phyloP scores from a whole-genome alignment of 768 basidiomycete genomes.

The Lyophyllum shimeji region DNA sequence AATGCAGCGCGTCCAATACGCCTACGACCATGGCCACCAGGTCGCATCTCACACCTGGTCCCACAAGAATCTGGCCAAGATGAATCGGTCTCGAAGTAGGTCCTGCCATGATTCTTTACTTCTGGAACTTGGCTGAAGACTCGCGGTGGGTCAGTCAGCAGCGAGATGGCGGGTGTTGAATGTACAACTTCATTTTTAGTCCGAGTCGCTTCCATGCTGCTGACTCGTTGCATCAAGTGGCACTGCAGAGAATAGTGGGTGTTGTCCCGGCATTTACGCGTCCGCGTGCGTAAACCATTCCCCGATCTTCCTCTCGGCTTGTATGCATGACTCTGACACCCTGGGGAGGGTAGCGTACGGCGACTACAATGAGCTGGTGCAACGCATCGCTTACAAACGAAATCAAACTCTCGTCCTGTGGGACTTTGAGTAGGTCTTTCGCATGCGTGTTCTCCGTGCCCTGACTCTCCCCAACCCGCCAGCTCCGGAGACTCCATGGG shows the following conservation, averaged over 20 bases:
- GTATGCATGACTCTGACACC: neutral
- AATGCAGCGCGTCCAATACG: constrained; percentile 34
- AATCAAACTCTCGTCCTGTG: constrained; percentile 37
- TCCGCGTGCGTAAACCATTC: constrained; percentile 43
- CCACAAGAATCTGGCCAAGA: constrained; percentile 36
- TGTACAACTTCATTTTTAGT: constrained; percentile 24
- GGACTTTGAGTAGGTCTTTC: constrained; percentile 26
- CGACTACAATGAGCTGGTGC: constrained; percentile 45
- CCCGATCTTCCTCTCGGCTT: neutral
- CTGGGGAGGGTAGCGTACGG: constrained; percentile 43
- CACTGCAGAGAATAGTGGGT: constrained; percentile 41
- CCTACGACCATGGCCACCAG: constrained; percentile 39
- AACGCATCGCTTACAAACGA: constrained; percentile 31
- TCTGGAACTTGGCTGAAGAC: neutral
- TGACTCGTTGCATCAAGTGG: constrained; percentile 27
- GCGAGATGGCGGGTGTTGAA: constrained; percentile 46
- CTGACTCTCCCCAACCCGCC: neutral
- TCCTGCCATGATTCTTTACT: neutral
- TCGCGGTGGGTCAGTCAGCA: constrained; percentile 31
- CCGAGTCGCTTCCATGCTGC: neutral
- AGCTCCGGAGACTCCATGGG: constrained; percentile 32
- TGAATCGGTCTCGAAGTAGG: constrained; percentile 40
- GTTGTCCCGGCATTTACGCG: constrained; percentile 47
- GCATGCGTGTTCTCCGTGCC: neutral
- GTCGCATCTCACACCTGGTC: constrained; percentile 47